These are phyloP conservation scores for Cutaneotrichosporon curvatum DNA, from an alignment of 1,284 basidiomycete species.

Conservation along the genomic window DNA sequence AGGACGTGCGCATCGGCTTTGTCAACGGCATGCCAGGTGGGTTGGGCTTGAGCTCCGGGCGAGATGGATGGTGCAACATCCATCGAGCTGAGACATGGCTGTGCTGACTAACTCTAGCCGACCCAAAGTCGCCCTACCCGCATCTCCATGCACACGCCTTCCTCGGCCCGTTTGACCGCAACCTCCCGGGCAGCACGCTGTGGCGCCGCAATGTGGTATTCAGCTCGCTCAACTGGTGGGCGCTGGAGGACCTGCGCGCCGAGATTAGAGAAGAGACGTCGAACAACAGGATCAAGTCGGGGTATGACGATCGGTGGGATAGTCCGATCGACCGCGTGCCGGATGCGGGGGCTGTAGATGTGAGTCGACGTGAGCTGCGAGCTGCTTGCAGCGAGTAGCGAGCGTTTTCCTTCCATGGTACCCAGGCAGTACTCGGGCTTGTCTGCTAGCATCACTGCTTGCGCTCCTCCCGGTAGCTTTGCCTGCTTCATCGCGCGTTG, in stretches of 20 bases:
- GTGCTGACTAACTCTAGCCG: constrained; percentile 23
- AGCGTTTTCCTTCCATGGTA: too few species aligned
- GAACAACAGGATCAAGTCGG: constrained; percentile 44
- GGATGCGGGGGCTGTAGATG: constrained; percentile 33
- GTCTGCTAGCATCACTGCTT: too few species aligned
- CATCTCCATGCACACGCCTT: constrained; percentile 45
- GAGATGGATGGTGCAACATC: not conserved
- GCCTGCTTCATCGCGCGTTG: too few species aligned
- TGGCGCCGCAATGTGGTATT: constrained; percentile 42
- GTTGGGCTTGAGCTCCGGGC: constrained; percentile 8
- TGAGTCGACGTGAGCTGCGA: constrained; percentile 12
- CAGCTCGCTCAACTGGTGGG: constrained; percentile 42
- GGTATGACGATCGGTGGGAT: constrained; percentile 29
- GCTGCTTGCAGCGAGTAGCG: not conserved
- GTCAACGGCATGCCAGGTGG: constrained; percentile 29
- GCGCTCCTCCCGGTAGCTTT: too few species aligned
- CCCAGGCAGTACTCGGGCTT: too few species aligned
- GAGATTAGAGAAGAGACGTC: constrained; percentile 45
- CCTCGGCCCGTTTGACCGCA: constrained; percentile 33
- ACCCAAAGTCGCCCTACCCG: constrained; percentile 37
- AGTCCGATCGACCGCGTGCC: constrained; percentile 39
- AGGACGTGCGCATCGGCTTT: constrained; percentile 35
- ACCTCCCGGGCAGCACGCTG: constrained; percentile 32
- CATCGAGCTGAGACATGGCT: not conserved
- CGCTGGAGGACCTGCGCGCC: constrained; percentile 41